Evolutionary conservation across 352 stramenopile species (phyloP), one percentile per base, ranked within the genome.

Genomic region (Phytophthora europaea): DNA sequence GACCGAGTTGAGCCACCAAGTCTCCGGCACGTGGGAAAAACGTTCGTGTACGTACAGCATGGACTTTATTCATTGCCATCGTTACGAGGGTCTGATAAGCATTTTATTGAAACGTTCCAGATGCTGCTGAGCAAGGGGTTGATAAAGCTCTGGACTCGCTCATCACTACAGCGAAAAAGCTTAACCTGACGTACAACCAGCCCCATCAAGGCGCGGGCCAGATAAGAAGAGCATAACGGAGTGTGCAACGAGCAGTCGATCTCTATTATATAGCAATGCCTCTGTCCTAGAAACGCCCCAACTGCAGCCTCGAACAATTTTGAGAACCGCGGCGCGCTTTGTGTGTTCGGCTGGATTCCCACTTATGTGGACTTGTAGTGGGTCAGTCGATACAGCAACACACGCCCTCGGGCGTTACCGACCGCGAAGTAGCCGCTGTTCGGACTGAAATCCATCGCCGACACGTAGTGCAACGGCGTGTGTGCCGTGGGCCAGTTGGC

Each of bases 401-500:
- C 98, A 68, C 97, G 96, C 18, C 98, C 98, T 55, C 98, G 94
- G 57, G 98, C 97, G 81, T 99, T 99, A 23, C 98, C 98, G 16
- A 98, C 78, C 0, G 97, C 97, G 60, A 99, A 92, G 78, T 95
- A 97, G 63, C 92, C 94, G 61, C 94, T 98, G 73, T 88, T 89
- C 1, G 97, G 97, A 65, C 95, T 99, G 72, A 99, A 99, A 73
- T 98, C 97, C 78, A 99, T 91, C 51, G 85, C 88, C 63, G 93
- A 98, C 36, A 99, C 97, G 82, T 99, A 99, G 54, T 98, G 89
- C 13, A 99, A 79, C n/a, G 98, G 98, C 50, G 98, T 99, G 47
- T 94, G 93, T 33, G 90, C 81, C 23, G 98, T 99, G 4, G 98
- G 98, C 98, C 98, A 99, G 84, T 99, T 99, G 28, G 89, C 83